Conservation (phyloP, 805 yeast species). For the Yarrowia divulgata region DNA sequence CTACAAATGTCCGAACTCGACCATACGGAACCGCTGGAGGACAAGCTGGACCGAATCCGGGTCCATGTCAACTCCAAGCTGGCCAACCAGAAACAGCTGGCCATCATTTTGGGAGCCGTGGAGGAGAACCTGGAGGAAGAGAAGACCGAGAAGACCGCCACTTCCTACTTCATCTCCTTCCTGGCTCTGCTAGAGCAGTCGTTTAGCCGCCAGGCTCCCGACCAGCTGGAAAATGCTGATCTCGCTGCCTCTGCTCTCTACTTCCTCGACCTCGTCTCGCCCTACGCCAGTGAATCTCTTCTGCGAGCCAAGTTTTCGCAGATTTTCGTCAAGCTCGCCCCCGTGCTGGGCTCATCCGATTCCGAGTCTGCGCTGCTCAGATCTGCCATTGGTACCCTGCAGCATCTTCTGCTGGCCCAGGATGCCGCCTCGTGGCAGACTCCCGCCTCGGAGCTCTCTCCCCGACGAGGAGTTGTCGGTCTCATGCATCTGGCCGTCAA, state of each 20-base stretch:
- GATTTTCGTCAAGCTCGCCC: slow-evolving; percentile 79
- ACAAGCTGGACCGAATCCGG: slow-evolving; percentile 57
- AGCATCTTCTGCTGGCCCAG: slow-evolving; percentile 78
- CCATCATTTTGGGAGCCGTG: slow-evolving; percentile 83
- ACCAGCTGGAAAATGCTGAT: slow-evolving; percentile 61
- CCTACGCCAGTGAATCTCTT: slow-evolving; percentile 65
- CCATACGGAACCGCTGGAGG: slow-evolving; percentile 42
- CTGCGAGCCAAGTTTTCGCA: slow-evolving; percentile 78
- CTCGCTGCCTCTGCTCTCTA: slow-evolving; percentile 81
- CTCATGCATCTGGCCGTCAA: slow-evolving; percentile 80
- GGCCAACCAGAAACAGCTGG: slow-evolving; percentile 85
- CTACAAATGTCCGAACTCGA: slow-evolving; percentile 27
- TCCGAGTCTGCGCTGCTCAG: slow-evolving; percentile 82
- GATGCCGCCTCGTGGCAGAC: slow-evolving; percentile 76
- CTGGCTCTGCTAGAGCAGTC: slow-evolving; percentile 82
- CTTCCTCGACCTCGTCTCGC: slow-evolving; percentile 79
- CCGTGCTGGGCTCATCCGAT: slow-evolving; percentile 70
- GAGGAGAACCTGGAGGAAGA: slow-evolving; percentile 85
- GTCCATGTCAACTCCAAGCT: slow-evolving; percentile 77
- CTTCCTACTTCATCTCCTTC: slow-evolving; percentile 85
- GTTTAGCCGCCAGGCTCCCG: slow-evolving; percentile 50
- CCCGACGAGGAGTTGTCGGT: slow-evolving; percentile 81
- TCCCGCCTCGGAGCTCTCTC: slow-evolving; percentile 58
- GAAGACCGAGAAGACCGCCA: slow-evolving; percentile 64
- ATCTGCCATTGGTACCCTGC: slow-evolving; percentile 86